phyloP scores from a whole-genome alignment of 2,329 filamentous ascomycete species.

The Paecilomyces dactylethromorphus region DNA sequence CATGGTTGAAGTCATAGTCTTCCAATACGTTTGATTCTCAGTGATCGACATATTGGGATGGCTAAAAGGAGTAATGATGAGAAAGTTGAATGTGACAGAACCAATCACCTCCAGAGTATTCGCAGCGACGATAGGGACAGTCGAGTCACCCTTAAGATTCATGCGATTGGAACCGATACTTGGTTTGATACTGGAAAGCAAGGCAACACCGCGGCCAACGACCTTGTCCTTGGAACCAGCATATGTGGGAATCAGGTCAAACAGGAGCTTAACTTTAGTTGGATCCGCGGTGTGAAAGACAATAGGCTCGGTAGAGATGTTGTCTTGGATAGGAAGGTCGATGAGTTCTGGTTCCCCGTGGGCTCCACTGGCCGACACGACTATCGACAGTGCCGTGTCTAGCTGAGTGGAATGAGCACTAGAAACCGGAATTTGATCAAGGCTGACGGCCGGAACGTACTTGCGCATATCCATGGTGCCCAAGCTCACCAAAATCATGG shows the following conservation, averaged over 20 bases:
- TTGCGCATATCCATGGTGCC: slow-evolving; percentile 94
- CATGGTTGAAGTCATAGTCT: slow-evolving; percentile 83
- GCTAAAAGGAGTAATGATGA: slow-evolving; percentile 87
- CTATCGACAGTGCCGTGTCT: slow-evolving; percentile 86
- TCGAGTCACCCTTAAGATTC: slow-evolving; percentile 85
- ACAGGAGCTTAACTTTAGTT: slow-evolving; percentile 77
- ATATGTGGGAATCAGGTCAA: slow-evolving; percentile 94
- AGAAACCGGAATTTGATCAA: slow-evolving; percentile 80
- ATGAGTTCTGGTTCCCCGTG: slow-evolving; percentile 81
- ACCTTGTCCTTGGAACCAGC: slow-evolving; percentile 73
- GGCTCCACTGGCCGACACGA: slow-evolving; percentile 79
- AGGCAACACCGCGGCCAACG: slow-evolving; percentile 79
- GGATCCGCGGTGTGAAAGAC: slow-evolving; percentile 76
- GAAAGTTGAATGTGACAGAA: slow-evolving; percentile 91
- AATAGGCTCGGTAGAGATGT: slow-evolving; percentile 87
- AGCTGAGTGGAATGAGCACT: slow-evolving; percentile 89
- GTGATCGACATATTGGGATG: slow-evolving; percentile 92
- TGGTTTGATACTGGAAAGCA: slow-evolving; percentile 80
- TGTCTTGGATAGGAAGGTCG: slow-evolving; percentile 89
- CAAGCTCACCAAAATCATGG: slow-evolving; percentile 84
- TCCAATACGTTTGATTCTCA: slow-evolving; percentile 92
- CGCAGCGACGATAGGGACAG: slow-evolving; percentile 80
- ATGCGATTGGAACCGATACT: slow-evolving; percentile 79
- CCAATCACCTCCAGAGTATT: slow-evolving; percentile 85
- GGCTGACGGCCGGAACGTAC: slow-evolving; percentile 67